Conservation (phyloP, 1,284 basidiomycete genomes). For the Rhizopogon parksii region DNA sequence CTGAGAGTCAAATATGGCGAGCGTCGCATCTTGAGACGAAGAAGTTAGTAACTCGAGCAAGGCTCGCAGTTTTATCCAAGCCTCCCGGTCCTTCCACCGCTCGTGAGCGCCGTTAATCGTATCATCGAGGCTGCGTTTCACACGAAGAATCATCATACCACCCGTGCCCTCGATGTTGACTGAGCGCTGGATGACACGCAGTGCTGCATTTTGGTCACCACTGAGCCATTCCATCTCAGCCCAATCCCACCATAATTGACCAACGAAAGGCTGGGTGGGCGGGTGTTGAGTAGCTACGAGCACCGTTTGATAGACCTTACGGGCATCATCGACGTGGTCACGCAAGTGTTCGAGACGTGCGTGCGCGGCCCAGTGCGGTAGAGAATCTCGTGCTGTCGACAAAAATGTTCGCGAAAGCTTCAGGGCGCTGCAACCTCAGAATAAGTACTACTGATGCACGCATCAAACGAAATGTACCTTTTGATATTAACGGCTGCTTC, state of each 20-base stretch:
- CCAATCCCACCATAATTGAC: conserved; percentile 80
- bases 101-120: conserved; percentile 28
- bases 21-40: conserved; percentile 34
- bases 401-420: conserved; percentile 72
- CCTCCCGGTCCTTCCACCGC: conserved; percentile 49
- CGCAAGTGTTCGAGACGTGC: conserved; percentile 74
- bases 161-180: conserved; percentile 45
- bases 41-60: conserved; percentile 57
- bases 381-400: conserved; percentile 54
- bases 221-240: conserved; percentile 85
- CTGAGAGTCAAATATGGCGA: conserved; percentile 44
- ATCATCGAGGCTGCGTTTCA: conserved; percentile 53
- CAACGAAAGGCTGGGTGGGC: conserved; percentile 30
- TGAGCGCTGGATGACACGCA: conserved; percentile 48
- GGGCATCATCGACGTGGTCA: conserved; percentile 64
- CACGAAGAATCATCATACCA: conserved; percentile 48
- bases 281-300: conserved; percentile 39
- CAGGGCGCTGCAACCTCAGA: conserved; percentile 44
- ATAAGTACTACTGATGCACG: conserved; percentile 6
- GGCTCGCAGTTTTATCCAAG: conserved; percentile 57
- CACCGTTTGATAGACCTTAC: conserved; percentile 77
- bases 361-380: conserved; percentile 75
- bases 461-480: conserved; percentile 35
- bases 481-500: conserved; percentile 60
- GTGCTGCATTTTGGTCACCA: conserved; percentile 42